Evolutionary conservation across 2,329 filamentous ascomycete species (phyloP).

Genomic region (Ceratocystis harringtonii): DNA sequence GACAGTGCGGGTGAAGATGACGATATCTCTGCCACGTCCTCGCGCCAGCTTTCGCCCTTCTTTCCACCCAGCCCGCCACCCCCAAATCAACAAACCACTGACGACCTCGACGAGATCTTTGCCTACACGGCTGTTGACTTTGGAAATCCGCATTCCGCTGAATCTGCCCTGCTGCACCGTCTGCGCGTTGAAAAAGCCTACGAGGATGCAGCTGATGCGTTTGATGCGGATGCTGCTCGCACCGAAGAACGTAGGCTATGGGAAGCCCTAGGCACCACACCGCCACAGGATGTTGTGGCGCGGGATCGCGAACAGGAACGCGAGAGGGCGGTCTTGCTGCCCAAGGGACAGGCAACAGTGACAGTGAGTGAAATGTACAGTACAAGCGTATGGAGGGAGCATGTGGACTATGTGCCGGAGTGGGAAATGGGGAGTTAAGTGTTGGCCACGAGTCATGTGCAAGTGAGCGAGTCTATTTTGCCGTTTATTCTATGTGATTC

Average conservation of each 20-base stretch:
- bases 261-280: slow-evolving; percentile 27
- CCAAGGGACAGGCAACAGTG: not conserved
- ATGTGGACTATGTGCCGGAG: slow-evolving; percentile 26
- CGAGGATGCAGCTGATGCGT: slow-evolving; percentile 31
- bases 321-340: not conserved
- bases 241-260: slow-evolving; percentile 33
- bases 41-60: slow-evolving; percentile 5
- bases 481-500: not conserved
- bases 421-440: slow-evolving; percentile 27
- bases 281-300: slow-evolving; percentile 25
- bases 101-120: slow-evolving; percentile 26
- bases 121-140: slow-evolving; percentile 29
- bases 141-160: slow-evolving; percentile 26
- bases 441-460: not conserved
- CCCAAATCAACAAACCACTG: slow-evolving; percentile 15
- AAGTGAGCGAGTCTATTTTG: too few relatives aligned
- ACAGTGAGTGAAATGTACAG: slow-evolving; percentile 20
- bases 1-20: not conserved
- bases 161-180: slow-evolving; percentile 26
- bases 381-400: slow-evolving; percentile 28
- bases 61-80: not conserved
- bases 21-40: not conserved
- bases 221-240: slow-evolving; percentile 28
- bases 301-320: slow-evolving; percentile 17
- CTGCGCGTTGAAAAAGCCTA: slow-evolving; percentile 30